Evolutionary conservation across 345 rosid species (phyloP), one percentile per base, ranked within the genome.

Genomic region (Citrus reticulata): DNA sequence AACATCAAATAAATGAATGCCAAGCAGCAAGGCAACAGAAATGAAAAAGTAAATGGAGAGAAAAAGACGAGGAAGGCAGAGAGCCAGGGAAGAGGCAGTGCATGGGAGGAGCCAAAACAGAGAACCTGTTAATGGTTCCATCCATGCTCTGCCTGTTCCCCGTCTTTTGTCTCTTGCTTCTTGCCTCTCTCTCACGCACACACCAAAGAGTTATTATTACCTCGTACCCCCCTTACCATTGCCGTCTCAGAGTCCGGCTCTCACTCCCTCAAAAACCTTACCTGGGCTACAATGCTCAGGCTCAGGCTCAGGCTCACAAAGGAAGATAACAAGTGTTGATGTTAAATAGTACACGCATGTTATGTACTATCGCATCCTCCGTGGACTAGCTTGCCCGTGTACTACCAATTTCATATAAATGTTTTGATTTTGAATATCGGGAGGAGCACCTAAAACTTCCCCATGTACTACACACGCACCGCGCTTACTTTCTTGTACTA

Each of bases 81-180:
- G 93, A 91, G 93, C 97, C 95, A 93, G 95, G 93, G 97, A 93
- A 93, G 98, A 93, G 98, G 96, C 98, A 93, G 98, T 92, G 96
- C 98, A 93, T 81, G 94, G 92, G 86, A 68, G 80, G 91, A 86
- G 85, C 83, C 84, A 81, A 83, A 88, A 86, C 91, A 90, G 80
- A 39, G 57, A 57, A 74, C 70, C 79, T 80, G 84, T 88, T 76
- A 79, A 73, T 83, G 65, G 81, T 78, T 88, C 86, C 81, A 88
- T 89, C 91, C 92, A 84, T 89, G 93, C 95, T 86, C 93, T 86
- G 90, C 85, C 88, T 85, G 80, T 87, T 89, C 92, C 91, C 95
- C 62, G 87, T 65, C 81, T 81, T 77, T 77, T 60, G 85, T 85
- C 85, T 60, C 75, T 68, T 77, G 62, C 84, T 82, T 81, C 83